Percentiles rank a stretch among this genome's conserved stretches.
Conservation (phyloP, 305 asterid genomes). For the Withania somnifera region DNA sequence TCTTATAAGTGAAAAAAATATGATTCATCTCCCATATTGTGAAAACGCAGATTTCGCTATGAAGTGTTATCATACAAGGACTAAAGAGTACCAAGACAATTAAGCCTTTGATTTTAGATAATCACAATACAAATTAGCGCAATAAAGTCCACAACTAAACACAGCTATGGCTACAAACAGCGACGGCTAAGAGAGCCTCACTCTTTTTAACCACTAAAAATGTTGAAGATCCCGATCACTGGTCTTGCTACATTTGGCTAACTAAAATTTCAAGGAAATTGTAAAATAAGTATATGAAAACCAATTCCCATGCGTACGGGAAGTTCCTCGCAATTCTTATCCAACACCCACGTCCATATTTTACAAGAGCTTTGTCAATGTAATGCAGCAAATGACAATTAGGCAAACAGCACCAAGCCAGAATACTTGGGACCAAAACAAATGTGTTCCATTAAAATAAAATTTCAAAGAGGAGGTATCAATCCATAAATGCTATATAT, state of each 20-base stretch:
- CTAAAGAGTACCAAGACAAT: neutral
- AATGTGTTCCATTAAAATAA: slow-evolving; percentile 8
- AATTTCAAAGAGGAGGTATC: neutral
- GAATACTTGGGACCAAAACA: slow-evolving; percentile 7
- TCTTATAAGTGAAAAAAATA: neutral
- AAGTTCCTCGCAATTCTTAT: slow-evolving; percentile 4
- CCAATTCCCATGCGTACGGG: neutral
- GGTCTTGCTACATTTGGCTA: neutral
- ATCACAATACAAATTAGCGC: neutral
- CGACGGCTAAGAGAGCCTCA: neutral
- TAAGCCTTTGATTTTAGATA: neutral
- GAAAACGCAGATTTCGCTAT: too few species aligned
- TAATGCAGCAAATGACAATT: slow-evolving; percentile 17
- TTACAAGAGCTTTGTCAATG: slow-evolving; percentile 17
- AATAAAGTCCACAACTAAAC: neutral
- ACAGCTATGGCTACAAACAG: neutral
- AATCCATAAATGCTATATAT: neutral
- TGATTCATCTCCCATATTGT: neutral
- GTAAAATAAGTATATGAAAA: neutral
- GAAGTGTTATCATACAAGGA: too few species aligned
- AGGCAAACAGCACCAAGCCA: slow-evolving; percentile 11
- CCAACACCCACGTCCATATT: slow-evolving; percentile 9
- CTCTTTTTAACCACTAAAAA: neutral
- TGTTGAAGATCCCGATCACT: neutral
- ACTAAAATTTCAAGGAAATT: too few species aligned